These are phyloP conservation scores for Zygotorulaspora florentina DNA, from an alignment of 805 yeast species.

Conservation along the genomic window DNA sequence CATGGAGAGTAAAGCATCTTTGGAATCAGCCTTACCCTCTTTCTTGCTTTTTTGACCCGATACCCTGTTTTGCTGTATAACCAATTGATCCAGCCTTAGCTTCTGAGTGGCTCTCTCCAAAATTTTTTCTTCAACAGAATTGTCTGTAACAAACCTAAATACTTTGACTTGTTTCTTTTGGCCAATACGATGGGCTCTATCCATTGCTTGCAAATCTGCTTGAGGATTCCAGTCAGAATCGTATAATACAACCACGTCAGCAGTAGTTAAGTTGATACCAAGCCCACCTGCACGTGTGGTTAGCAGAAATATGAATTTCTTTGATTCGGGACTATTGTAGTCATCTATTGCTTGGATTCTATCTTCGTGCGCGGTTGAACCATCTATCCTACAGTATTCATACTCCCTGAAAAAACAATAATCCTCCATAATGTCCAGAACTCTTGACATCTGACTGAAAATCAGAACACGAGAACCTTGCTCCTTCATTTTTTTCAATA, in stretches of 20 bases:
- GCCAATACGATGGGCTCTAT: conserved; percentile 84
- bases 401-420: conserved; percentile 66
- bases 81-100: conserved; percentile 72
- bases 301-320: conserved; percentile 67
- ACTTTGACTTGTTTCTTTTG: conserved; percentile 81
- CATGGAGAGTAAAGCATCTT: conserved; percentile 74
- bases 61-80: conserved; percentile 69
- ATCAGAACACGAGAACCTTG: conserved; percentile 77
- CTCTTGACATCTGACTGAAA: conserved; percentile 79
- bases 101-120: conserved; percentile 79
- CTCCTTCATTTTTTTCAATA: conserved; percentile 54
- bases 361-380: conserved; percentile 76
- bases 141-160: conserved; percentile 71
- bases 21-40: conserved; percentile 40
- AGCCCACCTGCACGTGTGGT: conserved; percentile 90
- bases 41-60: conserved; percentile 23
- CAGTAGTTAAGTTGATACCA: conserved; percentile 78
- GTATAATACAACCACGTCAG: conserved; percentile 68
- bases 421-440: conserved; percentile 76
- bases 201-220: conserved; percentile 87
- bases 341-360: conserved; percentile 74
- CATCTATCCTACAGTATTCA: conserved; percentile 76
- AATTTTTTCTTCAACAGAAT: conserved; percentile 80
- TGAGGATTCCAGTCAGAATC: conserved; percentile 91
- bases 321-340: conserved; percentile 68